Evolutionary conservation across 192 early-diverging fungal species (phyloP), one percentile per base, ranked within the genome.

Genomic region (Lunasporangiospora selenospora): DNA sequence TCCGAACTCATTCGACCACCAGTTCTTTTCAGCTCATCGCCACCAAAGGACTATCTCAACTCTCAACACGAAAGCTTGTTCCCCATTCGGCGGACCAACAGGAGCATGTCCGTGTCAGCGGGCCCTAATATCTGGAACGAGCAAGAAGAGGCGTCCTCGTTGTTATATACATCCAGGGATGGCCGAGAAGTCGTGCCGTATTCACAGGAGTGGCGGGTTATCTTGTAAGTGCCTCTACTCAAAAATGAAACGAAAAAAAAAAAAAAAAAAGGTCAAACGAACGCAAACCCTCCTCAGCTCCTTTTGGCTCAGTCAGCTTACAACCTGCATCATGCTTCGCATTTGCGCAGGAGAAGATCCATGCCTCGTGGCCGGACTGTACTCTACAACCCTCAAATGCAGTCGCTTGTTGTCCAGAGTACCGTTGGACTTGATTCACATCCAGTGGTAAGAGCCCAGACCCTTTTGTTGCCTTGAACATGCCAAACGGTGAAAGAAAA

Each of bases 341-440:
- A 34, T 21, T 9, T 50, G 18, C 26, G 27, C 26, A 53, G 9
- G 11, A 13, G 39, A 11, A n/a, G n/a, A 13, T 40, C n/a, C 39
- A 40, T 40, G 18, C 52, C 44, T 30, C 53, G 52, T 24, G 83
- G 83, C 18, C 84, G 90, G 21, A 65, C 86, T 12, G 91, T 92
- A 1, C 69, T 92, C 8, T 91, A 86, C 45, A 89, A 91, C 62
- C 79, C 81, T 12, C 81, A 86, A 29, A 81, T 73, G 32, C 78
- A 73, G 75, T 54, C 76, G 53, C 26, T 77, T 85, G 15, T 81
- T 75, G 53, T 81, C 81, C 38, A 78, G 78, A 55, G 77, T 54
- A 36, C 75, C 33, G 50, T 63, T 30, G 57, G 69, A 1, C 49
- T 53, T 6, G 64, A 53, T 42, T 57, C 63, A 3, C 77, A 58